Evolutionary conservation across 495 filamentous ascomycete species (phyloP), one percentile per base, ranked within the genome.

Genomic region (Letharia lupina): DNA sequence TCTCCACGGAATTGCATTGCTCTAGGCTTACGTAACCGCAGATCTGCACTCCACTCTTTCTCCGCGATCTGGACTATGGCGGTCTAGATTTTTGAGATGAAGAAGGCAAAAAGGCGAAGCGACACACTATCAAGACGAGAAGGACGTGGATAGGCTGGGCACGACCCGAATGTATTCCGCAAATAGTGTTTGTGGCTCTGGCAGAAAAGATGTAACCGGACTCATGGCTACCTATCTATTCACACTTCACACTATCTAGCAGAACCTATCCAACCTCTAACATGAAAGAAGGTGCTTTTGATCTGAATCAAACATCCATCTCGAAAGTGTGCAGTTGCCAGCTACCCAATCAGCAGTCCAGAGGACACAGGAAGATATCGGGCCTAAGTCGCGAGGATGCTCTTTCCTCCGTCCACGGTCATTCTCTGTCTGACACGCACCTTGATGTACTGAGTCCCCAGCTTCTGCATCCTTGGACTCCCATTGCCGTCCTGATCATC

Each of bases 391-490:
- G 72, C 70, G 18, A 79, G 74, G 52, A 86, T 76, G 65, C 81
- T 86, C 70, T 69, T 75, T 0, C 86, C 86, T 1, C 84, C 84
- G 73, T 89, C 86, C 20, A 69, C 70, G 1, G 84, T 86, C 8
- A 81, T 64, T 40, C 85, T 78, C 52, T 78, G 76, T 28, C 85
- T 73, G 35, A 86, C 79, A 28, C 75, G 73, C 23, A 86, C 70
- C 73, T 82, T 87, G 47, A 84, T 50, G 54, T 79, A 82, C 2
- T 77, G 76, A 13, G 74, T 66, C 0, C 75, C 81, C 5, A 86
- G 74, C 47, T 76, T 78, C 70, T 70, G 70, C 42, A 77, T 70
- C 60, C 65, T 58, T 41, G 54, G 0, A 10, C 35, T 42, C 16
- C 40, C 16, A 9, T 8, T 10, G 18, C 16, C 35, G 23, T 20